Evolutionary conservation across 2,329 filamentous ascomycete species (phyloP).

Genomic region (Podosphaera xanthii): DNA sequence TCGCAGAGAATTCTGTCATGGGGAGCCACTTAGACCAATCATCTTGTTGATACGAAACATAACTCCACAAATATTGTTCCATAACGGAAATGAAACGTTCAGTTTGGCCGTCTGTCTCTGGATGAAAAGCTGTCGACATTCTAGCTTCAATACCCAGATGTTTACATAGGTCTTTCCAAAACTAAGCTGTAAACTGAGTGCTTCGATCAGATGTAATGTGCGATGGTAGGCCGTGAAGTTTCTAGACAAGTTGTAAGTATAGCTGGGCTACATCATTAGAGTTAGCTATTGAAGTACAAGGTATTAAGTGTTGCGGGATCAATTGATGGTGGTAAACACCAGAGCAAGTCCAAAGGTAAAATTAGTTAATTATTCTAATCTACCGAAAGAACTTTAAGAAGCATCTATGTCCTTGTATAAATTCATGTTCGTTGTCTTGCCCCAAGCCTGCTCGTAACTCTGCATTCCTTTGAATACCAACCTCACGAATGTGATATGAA

Average conservation of each 20-base stretch:
- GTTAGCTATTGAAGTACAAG: neutral
- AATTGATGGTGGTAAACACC: neutral
- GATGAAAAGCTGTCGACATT: slow-evolving; percentile 3
- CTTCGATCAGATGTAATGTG: neutral
- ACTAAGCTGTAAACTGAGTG: neutral
- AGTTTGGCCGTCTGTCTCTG: slow-evolving; percentile 1
- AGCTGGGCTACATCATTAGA: neutral
- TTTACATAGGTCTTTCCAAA: neutral
- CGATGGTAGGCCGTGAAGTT: neutral
- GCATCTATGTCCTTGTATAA: too few species aligned
- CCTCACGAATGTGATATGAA: too few species aligned
- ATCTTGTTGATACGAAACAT: slow-evolving; percentile 3
- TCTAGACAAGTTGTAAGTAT: neutral
- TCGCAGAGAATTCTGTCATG: slow-evolving; percentile 2
- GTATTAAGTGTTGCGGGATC: neutral
- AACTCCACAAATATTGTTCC: slow-evolving; percentile 1
- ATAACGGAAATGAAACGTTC: slow-evolving; percentile 2
- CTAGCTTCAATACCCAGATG: neutral
- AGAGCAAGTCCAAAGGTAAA: too few species aligned
- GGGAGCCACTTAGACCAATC: slow-evolving; percentile 2
- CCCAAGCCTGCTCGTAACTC: too few species aligned
- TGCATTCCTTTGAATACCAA: too few species aligned
- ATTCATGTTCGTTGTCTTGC: too few species aligned
- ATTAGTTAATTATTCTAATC: too few species aligned
- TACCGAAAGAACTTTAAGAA: too few species aligned